Conservation (phyloP, 192 early-diverging fungal genomes). For the Gigaspora rosea region DNA sequence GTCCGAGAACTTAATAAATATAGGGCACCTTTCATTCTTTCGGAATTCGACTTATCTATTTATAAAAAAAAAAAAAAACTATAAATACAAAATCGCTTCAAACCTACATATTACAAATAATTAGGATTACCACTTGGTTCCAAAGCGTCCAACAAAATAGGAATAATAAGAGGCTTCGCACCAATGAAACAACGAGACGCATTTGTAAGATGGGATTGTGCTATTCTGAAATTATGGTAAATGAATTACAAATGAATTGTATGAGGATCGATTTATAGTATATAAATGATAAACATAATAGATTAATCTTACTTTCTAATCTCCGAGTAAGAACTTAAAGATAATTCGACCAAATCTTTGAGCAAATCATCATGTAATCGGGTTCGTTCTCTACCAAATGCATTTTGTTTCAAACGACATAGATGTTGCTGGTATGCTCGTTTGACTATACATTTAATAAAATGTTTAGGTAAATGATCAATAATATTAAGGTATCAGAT, state of each 20-base stretch:
- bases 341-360: conserved; percentile 57
- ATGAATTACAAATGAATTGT: not conserved
- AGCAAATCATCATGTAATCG: conserved; percentile 56
- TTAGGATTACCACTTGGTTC: conserved; percentile 37
- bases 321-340: conserved; percentile 56
- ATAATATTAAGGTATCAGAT: not conserved
- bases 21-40: conserved; percentile 72
- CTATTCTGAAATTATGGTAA: conserved; percentile 36
- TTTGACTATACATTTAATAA: conserved; percentile 34
- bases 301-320: conserved; percentile 53
- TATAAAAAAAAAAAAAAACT: conserved; percentile 5
- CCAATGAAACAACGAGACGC: conserved; percentile 52
- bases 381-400: conserved; percentile 46
- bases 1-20: conserved; percentile 59
- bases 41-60: conserved; percentile 43
- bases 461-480: not conserved
- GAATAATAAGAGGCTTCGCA: conserved; percentile 51
- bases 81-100: not conserved
- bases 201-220: conserved; percentile 51
- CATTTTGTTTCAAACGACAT: conserved; percentile 58
- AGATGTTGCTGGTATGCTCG: conserved; percentile 57
- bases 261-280: not conserved
- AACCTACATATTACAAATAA: conserved; percentile 1
- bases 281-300: not conserved
- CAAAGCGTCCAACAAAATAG: conserved; percentile 51